Evolutionary conservation across 2,329 filamentous ascomycete species (phyloP).

Genomic region (Sporothrix mexicana): DNA sequence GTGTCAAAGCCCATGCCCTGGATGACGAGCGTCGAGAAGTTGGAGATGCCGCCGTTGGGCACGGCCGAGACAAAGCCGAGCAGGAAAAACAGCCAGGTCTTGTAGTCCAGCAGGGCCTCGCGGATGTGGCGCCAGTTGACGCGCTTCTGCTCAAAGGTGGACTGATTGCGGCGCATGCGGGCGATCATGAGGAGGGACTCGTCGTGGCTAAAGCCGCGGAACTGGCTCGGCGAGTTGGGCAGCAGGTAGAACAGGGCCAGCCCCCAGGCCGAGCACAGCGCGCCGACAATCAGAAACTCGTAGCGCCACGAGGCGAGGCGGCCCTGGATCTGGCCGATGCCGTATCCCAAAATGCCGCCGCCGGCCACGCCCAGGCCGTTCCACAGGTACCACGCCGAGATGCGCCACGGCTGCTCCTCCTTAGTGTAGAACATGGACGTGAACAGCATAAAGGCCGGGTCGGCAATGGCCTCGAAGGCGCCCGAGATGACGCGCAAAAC

Average conservation of each 20-base stretch:
- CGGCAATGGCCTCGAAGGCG: background rate
- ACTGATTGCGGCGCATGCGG: slow-evolving; percentile 10
- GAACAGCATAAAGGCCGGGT: slow-evolving; percentile 9
- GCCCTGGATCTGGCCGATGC: background rate
- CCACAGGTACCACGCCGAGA: background rate
- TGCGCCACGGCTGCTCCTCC: background rate
- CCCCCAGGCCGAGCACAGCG: background rate
- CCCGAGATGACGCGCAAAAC: background rate
- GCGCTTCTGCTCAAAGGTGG: background rate
- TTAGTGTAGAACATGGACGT: background rate
- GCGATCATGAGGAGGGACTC: background rate
- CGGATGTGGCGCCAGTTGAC: background rate
- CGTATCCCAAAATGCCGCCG: background rate
- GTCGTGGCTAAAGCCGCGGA: background rate
- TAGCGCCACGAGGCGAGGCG: slow-evolving; percentile 6
- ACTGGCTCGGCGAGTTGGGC: background rate
- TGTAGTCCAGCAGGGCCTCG: slow-evolving; percentile 9
- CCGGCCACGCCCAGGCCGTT: background rate
- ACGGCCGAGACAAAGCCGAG: background rate
- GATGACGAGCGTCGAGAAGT: slow-evolving; percentile 5
- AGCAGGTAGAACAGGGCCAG: background rate
- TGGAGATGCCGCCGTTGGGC: slow-evolving; percentile 11
- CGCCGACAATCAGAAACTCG: slow-evolving; percentile 14
- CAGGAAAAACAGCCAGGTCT: slow-evolving; percentile 3
- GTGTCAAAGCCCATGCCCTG: slow-evolving; percentile 13